Conservation (phyloP, 1,284 basidiomycete genomes). For the Kwoniella shivajii region DNA sequence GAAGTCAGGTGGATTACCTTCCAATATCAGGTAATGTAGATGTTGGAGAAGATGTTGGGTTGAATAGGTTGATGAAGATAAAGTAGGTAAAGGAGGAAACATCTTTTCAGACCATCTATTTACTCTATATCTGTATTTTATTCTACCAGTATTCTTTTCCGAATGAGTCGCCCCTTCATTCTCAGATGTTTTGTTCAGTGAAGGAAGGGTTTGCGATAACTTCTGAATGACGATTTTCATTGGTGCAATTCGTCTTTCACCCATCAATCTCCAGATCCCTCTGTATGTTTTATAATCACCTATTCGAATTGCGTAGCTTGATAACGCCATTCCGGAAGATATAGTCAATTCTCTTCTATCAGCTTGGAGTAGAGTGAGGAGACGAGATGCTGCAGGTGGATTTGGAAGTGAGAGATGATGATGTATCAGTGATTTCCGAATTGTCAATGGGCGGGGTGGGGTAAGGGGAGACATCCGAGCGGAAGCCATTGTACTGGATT, state of each 20-base stretch:
- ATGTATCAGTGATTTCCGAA: slow-evolving; percentile 6
- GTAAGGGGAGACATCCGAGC: neutral
- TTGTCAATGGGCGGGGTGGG: neutral
- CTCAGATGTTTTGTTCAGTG: no score
- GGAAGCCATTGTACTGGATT: slow-evolving; percentile 7
- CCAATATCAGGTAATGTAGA: slow-evolving; percentile 16
- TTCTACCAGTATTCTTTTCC: neutral
- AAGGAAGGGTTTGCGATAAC: neutral
- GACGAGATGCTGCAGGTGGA: slow-evolving; percentile 10
- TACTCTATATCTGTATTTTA: slow-evolving; percentile 1
- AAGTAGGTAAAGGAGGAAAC: slow-evolving; percentile 9
- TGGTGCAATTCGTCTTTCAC: slow-evolving; percentile 7
- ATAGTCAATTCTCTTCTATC: slow-evolving; percentile 6
- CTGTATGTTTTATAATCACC: slow-evolving; percentile 13
- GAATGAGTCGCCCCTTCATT: neutral
- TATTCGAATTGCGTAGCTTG: slow-evolving; percentile 12
- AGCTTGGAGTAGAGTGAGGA: slow-evolving; percentile 7
- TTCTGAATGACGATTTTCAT: neutral
- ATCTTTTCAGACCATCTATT: slow-evolving; percentile 18
- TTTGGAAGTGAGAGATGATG: slow-evolving; percentile 5
- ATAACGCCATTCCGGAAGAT: slow-evolving; percentile 5
- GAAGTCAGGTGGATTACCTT: slow-evolving; percentile 7
- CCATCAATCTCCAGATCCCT: slow-evolving; percentile 9
- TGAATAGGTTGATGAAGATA: slow-evolving; percentile 4
- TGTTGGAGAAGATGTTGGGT: slow-evolving; percentile 4